Percentiles rank a stretch among this genome's conserved stretches.
Evolutionary conservation across 805 yeast species (phyloP).

Genomic region (Clavispora carvajalis): DNA sequence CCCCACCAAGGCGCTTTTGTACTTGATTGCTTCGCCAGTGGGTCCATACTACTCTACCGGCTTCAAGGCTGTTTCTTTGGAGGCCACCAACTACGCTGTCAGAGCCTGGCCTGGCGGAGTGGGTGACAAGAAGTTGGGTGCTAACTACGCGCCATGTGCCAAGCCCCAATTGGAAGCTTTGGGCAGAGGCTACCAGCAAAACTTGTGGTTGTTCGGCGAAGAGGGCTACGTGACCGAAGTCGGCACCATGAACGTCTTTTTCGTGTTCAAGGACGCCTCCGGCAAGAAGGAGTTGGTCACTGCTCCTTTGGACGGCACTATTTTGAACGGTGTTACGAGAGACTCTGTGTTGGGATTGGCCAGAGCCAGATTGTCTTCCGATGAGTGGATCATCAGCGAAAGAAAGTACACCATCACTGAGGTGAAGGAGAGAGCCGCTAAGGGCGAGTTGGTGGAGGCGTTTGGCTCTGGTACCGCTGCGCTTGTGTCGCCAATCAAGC

Average conservation of each 20-base stretch:
- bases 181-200: constrained; percentile 87
- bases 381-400: constrained; percentile 80
- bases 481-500: constrained; percentile 87
- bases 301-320: constrained; percentile 96
- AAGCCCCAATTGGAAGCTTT: constrained; percentile 90
- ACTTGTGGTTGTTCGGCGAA: constrained; percentile 93
- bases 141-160: constrained; percentile 95
- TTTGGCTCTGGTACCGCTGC: constrained; percentile 99
- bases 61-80: constrained; percentile 89
- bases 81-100: constrained; percentile 92
- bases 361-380: constrained; percentile 64
- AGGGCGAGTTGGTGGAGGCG: constrained; percentile 87
- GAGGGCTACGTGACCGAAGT: constrained; percentile 88
- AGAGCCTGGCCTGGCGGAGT: constrained; percentile 99
- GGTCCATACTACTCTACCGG: constrained; percentile 91
- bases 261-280: constrained; percentile 72
- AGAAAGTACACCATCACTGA: constrained; percentile 79
- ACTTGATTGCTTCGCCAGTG: constrained; percentile 89
- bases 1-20: constrained; percentile 78
- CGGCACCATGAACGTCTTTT: constrained; percentile 95
- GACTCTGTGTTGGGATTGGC: constrained; percentile 78
- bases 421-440: constrained; percentile 67
- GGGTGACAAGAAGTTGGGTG: constrained; percentile 95
- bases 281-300: constrained; percentile 92
- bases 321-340: constrained; percentile 94